Base-by-base conservation (phyloP, 1,284 basidiomycete genomes). In the Pseudozyma sp. region DNA sequence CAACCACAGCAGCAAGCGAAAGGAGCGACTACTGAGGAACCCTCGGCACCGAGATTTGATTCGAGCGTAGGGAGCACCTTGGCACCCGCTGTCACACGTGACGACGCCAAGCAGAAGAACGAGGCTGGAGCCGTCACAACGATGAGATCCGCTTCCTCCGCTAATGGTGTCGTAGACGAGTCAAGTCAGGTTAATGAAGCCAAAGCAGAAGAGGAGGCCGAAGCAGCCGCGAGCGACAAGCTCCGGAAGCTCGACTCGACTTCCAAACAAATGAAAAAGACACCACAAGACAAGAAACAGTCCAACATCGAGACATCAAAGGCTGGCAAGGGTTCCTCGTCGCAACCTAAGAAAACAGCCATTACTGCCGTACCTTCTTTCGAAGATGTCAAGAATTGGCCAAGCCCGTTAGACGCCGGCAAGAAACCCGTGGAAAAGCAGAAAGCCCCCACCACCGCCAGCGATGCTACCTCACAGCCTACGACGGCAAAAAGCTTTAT, bases 321-420 rank as follows among this genome's bases (percentile, higher is more conserved):
- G 60, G 1, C n/a, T 16, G 40, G 21, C 36, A 67, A 68, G 52
- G 45, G 52, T 31, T 3, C 25, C 25, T 31, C 25, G 25, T 31
- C 19, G 45, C 40, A 13, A 36, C 40, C 6, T 11, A 34, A 12
- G 9, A 21, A 38, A n/a, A 13, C 63, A 14, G 4, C 53, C 12
- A 34, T 48, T 12, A 11, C 50, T 8, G 51, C 31, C 21, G 49
- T 64, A 11, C 73, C 74, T 10, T 44, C 74, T 1, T 64, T 72
- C 19, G 67, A 73, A 42, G 75, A 77, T 38, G 60, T 64, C 43
- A 58, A 56, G 42, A 65, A 65, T 21, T 78, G 76, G 76, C 76
- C 71, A 8, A 75, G 55, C 36, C 72, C 76, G 9, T 49, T 74
- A 9, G 77, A 76, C 19, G 77, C 73, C 3, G 74, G 69, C 34